phyloP scores from a whole-genome alignment of 1,284 basidiomycete genomes.

The Thecaphora thlaspeos region DNA sequence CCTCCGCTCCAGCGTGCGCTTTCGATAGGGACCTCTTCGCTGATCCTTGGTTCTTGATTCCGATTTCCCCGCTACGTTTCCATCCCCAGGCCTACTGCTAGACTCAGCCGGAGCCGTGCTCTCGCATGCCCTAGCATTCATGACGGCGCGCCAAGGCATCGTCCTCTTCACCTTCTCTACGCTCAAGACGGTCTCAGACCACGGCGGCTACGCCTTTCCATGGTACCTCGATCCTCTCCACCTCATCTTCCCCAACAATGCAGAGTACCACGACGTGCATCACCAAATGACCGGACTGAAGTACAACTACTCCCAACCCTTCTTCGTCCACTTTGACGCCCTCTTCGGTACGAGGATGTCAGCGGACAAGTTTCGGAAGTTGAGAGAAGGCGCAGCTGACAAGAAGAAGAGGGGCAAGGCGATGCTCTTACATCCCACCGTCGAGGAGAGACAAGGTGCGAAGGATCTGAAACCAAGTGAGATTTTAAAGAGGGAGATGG shows the following conservation, averaged over 20 bases:
- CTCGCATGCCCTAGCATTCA: slow-evolving; percentile 70
- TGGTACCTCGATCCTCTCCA: slow-evolving; percentile 76
- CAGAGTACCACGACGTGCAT: slow-evolving; percentile 97
- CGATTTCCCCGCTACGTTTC: not conserved
- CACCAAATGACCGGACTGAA: slow-evolving; percentile 91
- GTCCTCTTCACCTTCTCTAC: slow-evolving; percentile 81
- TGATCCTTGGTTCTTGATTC: not conserved
- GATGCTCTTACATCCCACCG: too few relatives aligned
- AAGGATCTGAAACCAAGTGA: slow-evolving; percentile 18
- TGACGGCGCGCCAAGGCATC: slow-evolving; percentile 75
- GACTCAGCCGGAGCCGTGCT: slow-evolving; percentile 80
- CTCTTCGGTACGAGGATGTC: slow-evolving; percentile 76
- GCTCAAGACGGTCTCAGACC: slow-evolving; percentile 95
- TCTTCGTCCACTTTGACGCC: slow-evolving; percentile 64
- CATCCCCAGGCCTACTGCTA: slow-evolving; percentile 70
- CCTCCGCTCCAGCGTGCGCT: not conserved
- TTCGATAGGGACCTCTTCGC: not conserved
- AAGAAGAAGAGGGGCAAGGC: not conserved
- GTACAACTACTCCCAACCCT: slow-evolving; percentile 92
- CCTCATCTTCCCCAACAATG: slow-evolving; percentile 83
- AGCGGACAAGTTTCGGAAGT: slow-evolving; percentile 53
- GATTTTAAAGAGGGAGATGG: slow-evolving; percentile 13
- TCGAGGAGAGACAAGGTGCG: slow-evolving; percentile 2
- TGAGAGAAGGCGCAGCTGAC: slow-evolving; percentile 36
- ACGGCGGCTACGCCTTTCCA: slow-evolving; percentile 86